Percentiles rank a stretch among this genome's conserved stretches.
phyloP scores from a whole-genome alignment of 306 rosid genomes.

The Cucurbita maxima region DNA sequence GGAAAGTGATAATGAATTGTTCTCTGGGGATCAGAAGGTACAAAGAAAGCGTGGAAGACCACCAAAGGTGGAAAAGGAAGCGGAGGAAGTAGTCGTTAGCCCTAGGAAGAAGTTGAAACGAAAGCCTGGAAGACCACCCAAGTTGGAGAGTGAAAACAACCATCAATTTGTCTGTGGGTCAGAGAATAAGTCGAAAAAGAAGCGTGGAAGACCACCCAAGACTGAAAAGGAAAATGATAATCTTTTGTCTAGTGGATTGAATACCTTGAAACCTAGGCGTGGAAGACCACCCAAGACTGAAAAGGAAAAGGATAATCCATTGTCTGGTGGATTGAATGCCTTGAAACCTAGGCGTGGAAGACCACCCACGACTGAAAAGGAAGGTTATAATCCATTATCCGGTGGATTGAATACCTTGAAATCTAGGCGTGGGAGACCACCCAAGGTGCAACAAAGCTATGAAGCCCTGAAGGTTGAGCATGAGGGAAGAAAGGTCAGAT shows the following conservation, averaged over 20 bases:
- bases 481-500: slow-evolving; percentile 16
- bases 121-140: slow-evolving; percentile 13
- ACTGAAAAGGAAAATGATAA: slow-evolving; percentile 8
- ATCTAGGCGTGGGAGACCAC: slow-evolving; percentile 34
- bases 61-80: slow-evolving; percentile 11
- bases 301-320: not conserved
- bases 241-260: not conserved
- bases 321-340: slow-evolving; percentile 1
- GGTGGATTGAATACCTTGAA: slow-evolving; percentile 8
- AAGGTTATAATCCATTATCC: not conserved
- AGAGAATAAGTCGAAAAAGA: slow-evolving; percentile 1
- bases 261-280: slow-evolving; percentile 23
- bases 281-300: slow-evolving; percentile 17
- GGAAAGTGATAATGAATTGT: not conserved
- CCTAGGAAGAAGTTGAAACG: slow-evolving; percentile 7
- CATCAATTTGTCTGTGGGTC: not conserved
- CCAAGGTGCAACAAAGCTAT: slow-evolving; percentile 8
- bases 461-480: slow-evolving; percentile 10
- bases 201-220: slow-evolving; percentile 19
- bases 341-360: slow-evolving; percentile 35
- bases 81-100: not conserved
- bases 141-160: not conserved
- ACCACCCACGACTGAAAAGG: not conserved
- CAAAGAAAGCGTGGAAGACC: slow-evolving; percentile 23
- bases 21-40: not conserved